phyloP scores from a whole-genome alignment of 2,329 filamentous ascomycete species.

The Triangularia verruculosa region DNA sequence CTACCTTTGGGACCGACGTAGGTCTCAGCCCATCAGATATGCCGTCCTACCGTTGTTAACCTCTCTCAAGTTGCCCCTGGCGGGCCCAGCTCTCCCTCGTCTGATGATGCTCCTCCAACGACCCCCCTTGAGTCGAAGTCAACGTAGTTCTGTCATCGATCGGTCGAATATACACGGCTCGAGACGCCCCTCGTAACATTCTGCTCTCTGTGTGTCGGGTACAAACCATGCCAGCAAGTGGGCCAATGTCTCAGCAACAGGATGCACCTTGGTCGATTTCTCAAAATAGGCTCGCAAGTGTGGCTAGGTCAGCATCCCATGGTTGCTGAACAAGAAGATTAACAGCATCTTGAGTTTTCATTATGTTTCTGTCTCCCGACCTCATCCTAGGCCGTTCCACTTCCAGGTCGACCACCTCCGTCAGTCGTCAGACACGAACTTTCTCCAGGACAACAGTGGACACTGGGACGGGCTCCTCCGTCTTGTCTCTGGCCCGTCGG shows the following conservation, averaged over 20 bases:
- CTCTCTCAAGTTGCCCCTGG: background rate
- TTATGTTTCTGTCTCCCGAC: background rate
- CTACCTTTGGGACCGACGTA: slow-evolving; percentile 50
- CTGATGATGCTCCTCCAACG: background rate
- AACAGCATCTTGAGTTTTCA: background rate
- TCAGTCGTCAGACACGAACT: background rate
- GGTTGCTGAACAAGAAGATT: background rate
- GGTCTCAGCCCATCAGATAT: slow-evolving; percentile 28
- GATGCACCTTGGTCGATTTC: background rate
- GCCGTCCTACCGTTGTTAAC: background rate
- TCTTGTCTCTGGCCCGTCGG: slow-evolving; percentile 2
- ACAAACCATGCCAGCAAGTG: background rate
- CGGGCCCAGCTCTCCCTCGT: background rate
- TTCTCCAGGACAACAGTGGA: background rate
- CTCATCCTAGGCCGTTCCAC: background rate
- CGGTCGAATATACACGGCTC: background rate
- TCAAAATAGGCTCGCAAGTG: background rate
- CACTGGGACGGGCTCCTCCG: background rate
- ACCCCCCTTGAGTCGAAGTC: background rate
- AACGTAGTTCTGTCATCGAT: background rate
- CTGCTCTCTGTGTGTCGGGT: background rate
- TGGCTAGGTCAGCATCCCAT: background rate
- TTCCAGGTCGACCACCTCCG: background rate
- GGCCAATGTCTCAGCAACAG: background rate
- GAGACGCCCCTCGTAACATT: background rate